Base-by-base conservation (phyloP, 495 filamentous ascomycete species). In the Podospora bellae-mahoneyi region DNA sequence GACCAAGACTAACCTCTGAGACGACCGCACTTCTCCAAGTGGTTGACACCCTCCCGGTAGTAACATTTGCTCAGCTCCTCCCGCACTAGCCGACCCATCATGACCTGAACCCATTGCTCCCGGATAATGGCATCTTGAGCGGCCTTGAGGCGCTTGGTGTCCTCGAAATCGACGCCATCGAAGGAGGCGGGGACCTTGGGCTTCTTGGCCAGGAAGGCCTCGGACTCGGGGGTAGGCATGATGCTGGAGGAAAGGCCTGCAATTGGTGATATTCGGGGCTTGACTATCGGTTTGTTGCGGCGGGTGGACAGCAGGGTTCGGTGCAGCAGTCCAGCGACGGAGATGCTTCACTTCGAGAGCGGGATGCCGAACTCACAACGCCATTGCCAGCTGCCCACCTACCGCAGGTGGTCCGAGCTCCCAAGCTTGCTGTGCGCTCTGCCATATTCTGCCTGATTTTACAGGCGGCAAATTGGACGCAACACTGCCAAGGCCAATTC, bases 21-120 rank as follows among this genome's bases (percentile, higher is more conserved):
- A 75, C 83, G 81, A 73, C 92, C 93, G 80, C 95, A 99, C 83
- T 97, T 99, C 87, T 97, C 94, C 72, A 98, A 79, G 80, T 99
- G 95, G 80, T 98, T 98, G 66, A 97, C 92, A 4, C 95, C 95
- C 81, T 99, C 94, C 66, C 90, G 85, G 75, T 87, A 86, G 84
- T 99, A 99, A 81, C 95, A 99, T 84, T 96, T 97, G 73, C 92
- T 88, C 81, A 99, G 78, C 83, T 99, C 96, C 80, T 98, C 92
- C 54, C 93, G 85, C 44, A 98, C 92, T 63, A 99, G 82, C 68
- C 95, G 84, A 20, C 92, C 91, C 95, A 97, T 98, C 95, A 99
- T 99, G 73, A 88, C 90, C 77, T 88, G 88, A 30, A 99, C 93
- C 96, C 96, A 99, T 82, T 99, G 95, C 81, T 99, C 95, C 55